These are phyloP conservation scores for Gryganskiella cystojenkinii DNA, from an alignment of 192 early-diverging fungal genomes.

Conservation along the genomic window DNA sequence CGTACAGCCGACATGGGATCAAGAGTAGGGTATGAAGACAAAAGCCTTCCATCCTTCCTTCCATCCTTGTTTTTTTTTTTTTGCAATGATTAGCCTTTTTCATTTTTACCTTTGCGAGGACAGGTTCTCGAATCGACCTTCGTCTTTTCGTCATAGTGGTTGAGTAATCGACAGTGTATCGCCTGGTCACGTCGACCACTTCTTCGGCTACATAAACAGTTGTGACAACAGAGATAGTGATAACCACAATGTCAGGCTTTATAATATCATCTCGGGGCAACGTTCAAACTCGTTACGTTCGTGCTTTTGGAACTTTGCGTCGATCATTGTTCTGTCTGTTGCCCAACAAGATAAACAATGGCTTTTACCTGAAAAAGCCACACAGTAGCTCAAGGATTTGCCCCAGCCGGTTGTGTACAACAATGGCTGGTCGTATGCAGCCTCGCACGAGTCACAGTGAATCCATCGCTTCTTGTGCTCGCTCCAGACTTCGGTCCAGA, in stretches of 20 bases:
- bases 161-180: constrained; percentile 57
- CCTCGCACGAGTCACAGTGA: constrained; percentile 66
- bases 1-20: too few relatives aligned
- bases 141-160: constrained; percentile 33
- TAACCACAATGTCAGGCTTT: too few relatives aligned
- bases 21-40: background rate
- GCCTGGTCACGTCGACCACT: constrained; percentile 61
- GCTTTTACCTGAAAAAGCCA: constrained; percentile 55
- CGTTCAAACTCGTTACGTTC: too few relatives aligned
- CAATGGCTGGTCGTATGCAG: constrained; percentile 66
- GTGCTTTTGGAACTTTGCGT: too few relatives aligned
- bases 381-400: constrained; percentile 58
- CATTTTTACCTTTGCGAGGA: constrained; percentile 34
- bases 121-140: constrained; percentile 38
- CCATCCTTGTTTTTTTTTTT: constrained; percentile 1
- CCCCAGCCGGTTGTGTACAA: constrained; percentile 66
- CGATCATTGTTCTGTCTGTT: too few relatives aligned
- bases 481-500: constrained; percentile 67
- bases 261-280: too few relatives aligned
- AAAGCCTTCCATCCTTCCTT: background rate
- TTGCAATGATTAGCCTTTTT: too few relatives aligned
- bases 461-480: constrained; percentile 61
- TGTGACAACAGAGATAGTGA: background rate
- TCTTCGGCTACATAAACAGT: constrained; percentile 36
- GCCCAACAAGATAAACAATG: too few relatives aligned